Base-by-base conservation (phyloP, 1,139 yeast species). In the Meyerozyma guilliermondii region DNA sequence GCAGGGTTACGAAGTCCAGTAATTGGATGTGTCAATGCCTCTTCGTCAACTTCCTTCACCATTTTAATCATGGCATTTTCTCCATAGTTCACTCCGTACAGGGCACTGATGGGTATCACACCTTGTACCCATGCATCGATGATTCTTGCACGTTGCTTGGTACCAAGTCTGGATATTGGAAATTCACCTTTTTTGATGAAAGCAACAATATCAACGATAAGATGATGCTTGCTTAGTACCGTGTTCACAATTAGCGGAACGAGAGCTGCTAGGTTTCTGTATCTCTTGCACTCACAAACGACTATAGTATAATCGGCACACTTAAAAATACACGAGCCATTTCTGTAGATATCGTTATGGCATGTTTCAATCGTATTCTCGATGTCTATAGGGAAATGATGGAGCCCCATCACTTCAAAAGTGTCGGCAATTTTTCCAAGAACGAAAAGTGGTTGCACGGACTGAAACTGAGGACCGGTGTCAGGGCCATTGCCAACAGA, bases 371-470 rank as follows among this genome's bases (percentile, higher is more conserved):
- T 81, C 3, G 95, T 81, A 35, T 67, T 68, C 54, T 91, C 97
- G 48, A 91, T 76, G 60, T 91, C 98, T 28, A 74, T 66, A 1
- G 95, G 95, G 70, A 92, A 92, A 60, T 88, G 96, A 55, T 87
- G 91, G 50, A 92, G 68, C 0, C 99, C 99, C 68, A 87, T 74
- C 2, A 86, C 83, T 58, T 92, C 99, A 63, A 92, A 84, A 0
- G 98, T 89, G 51, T 87, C 95, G 6, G 89, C 81, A 39, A 94
- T 83, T 43, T 81, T 76, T 0, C 98, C 98, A 39, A 92, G 65
- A 8, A 89, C 89, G 59, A 85, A 92, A 41, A 92, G 68, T 7
- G 95, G 83, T 55, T 89, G 96, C 63, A 88, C 71, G 2, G 74
- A 57, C 14, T 44, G 41, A 6, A 18, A 36, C 2, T 40, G 43